These are phyloP conservation scores for Raddia distichophylla DNA, from an alignment of 176 grass and related monocot species.

Conservation along the genomic window DNA sequence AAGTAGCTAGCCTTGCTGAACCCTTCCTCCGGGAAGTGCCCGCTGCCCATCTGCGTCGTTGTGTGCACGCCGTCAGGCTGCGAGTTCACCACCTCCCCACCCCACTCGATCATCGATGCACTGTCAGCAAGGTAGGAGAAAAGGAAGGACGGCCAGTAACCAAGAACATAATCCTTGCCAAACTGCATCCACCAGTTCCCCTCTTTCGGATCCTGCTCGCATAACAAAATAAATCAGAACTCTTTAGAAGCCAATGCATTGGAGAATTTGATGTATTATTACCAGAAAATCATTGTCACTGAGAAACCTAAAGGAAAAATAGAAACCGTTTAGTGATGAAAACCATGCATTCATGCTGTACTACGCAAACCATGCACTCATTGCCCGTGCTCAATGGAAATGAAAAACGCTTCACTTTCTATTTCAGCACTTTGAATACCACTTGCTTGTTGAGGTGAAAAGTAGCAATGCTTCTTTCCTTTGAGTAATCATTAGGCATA, in stretches of 20 bases:
- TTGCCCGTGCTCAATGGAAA: conserved; percentile 49
- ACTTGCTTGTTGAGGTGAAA: conserved; percentile 47
- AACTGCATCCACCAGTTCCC: conserved; percentile 99
- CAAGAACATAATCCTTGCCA: conserved; percentile 76
- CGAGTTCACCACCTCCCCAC: conserved; percentile 89
- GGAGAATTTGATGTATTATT: background rate
- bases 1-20: conserved; percentile 93
- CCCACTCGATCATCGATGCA: conserved; percentile 93
- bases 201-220: conserved; percentile 79
- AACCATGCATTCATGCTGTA: conserved; percentile 14
- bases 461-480: conserved; percentile 52
- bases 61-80: conserved; percentile 75
- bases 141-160: conserved; percentile 94
- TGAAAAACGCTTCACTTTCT: conserved; percentile 34
- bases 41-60: conserved; percentile 87
- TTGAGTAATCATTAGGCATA: conserved; percentile 53
- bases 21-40: conserved; percentile 82
- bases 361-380: conserved; percentile 41
- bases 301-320: background rate
- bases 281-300: background rate
- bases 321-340: background rate
- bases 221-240: background rate
- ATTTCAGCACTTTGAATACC: conserved; percentile 1
- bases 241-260: background rate
- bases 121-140: conserved; percentile 83